Percentiles rank a stretch among this genome's conserved stretches.
Conservation (phyloP, 2,329 filamentous ascomycete species). For the Epichloe sibirici region DNA sequence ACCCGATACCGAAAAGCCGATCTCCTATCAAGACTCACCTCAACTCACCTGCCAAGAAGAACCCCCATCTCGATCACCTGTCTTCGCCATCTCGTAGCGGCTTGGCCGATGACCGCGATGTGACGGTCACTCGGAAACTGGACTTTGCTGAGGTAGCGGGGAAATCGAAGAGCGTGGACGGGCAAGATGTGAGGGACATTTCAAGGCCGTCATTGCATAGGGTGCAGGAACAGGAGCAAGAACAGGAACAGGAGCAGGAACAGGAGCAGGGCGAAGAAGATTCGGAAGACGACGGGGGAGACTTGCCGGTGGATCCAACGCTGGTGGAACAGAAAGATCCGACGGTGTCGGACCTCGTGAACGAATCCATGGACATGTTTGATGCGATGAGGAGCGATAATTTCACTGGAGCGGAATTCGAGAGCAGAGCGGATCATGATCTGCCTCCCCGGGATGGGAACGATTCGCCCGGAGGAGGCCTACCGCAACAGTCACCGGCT, state of each 20-base stretch:
- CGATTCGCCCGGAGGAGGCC: slow-evolving; percentile 7
- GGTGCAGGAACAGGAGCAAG: background rate
- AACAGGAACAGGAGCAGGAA: no score
- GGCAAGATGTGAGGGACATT: slow-evolving; percentile 16
- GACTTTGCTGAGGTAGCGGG: slow-evolving; percentile 31
- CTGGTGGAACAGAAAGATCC: slow-evolving; percentile 17
- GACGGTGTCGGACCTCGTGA: slow-evolving; percentile 19
- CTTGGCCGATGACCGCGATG: slow-evolving; percentile 19
- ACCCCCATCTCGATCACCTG: slow-evolving; percentile 42
- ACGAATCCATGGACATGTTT: slow-evolving; percentile 33
- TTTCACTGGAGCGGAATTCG: background rate
- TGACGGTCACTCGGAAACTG: slow-evolving; percentile 39
- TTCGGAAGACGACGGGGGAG: slow-evolving; percentile 11
- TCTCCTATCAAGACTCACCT: slow-evolving; percentile 55
- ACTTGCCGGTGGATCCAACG: slow-evolving; percentile 4
- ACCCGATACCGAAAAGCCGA: slow-evolving; percentile 33
- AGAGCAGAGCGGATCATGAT: slow-evolving; percentile 8
- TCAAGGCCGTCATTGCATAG: slow-evolving; percentile 1
- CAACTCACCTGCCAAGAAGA: slow-evolving; percentile 48
- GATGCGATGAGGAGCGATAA: slow-evolving; percentile 17
- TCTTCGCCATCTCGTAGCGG: slow-evolving; percentile 37
- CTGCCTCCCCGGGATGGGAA: background rate
- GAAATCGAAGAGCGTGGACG: slow-evolving; percentile 2
- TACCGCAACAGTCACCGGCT: background rate
- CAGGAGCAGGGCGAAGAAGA: slow-evolving; percentile 13